These are phyloP conservation scores for Grosmannia serpens DNA, from an alignment of 2,329 filamentous ascomycete genomes.

Conservation along the genomic window DNA sequence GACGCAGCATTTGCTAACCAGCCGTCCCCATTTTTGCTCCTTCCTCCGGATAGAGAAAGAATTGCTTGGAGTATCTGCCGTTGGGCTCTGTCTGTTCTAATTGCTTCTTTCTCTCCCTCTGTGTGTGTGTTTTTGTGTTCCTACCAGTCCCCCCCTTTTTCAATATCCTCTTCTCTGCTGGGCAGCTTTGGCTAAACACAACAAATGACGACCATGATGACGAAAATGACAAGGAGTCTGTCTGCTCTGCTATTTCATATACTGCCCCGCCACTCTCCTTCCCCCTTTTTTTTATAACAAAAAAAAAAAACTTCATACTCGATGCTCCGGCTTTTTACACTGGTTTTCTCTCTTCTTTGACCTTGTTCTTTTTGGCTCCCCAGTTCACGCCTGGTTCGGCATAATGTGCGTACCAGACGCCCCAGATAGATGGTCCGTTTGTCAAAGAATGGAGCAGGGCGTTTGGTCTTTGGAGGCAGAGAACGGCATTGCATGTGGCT, in stretches of 20 bases:
- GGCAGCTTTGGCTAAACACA: neutral
- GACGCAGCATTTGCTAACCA: neutral
- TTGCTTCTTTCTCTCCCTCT: neutral
- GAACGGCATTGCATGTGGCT: neutral
- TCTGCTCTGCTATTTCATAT: neutral
- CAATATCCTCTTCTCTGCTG: neutral
- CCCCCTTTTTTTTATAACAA: neutral
- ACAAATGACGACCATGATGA: conserved; percentile 11
- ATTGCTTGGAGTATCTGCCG: neutral
- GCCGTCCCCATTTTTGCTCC: neutral
- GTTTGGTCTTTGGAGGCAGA: neutral
- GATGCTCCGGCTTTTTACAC: neutral
- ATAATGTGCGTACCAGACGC: neutral
- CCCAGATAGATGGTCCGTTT: neutral
- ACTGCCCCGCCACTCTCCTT: neutral
- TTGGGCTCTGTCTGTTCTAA: neutral
- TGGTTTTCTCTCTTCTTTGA: neutral
- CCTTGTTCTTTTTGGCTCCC: neutral
- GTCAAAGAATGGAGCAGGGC: neutral
- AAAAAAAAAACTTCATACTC: neutral
- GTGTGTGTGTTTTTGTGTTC: neutral
- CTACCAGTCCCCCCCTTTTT: neutral
- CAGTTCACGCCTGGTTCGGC: neutral
- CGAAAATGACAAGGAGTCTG: conserved; percentile 6
- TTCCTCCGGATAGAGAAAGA: neutral